phyloP scores from a whole-genome alignment of 805 yeast genomes.

The Wickerhamomyces queroliae region DNA sequence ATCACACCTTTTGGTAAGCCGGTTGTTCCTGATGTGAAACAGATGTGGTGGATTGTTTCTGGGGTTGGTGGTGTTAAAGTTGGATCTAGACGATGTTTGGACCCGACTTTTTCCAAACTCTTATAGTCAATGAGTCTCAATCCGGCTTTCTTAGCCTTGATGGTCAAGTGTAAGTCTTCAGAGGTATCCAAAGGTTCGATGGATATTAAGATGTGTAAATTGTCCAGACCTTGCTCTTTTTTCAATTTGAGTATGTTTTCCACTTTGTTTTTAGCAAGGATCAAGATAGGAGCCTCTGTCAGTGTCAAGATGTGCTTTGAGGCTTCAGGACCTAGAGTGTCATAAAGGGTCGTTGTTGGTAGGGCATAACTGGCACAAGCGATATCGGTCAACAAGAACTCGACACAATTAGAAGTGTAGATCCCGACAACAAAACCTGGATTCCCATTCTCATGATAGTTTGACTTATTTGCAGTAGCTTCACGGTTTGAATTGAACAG shows the following conservation, averaged over 20 bases:
- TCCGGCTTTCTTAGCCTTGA: constrained; percentile 1
- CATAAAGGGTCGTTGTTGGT: constrained; percentile 30
- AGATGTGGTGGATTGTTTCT: constrained; percentile 38
- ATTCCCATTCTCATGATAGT: constrained; percentile 11
- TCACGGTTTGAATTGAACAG: constrained; percentile 13
- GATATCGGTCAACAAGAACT: constrained; percentile 49
- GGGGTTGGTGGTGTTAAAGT: constrained; percentile 25
- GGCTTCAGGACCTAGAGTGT: constrained; percentile 38
- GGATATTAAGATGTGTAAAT: constrained; percentile 36
- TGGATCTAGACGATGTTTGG: constrained; percentile 27
- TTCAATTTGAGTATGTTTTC: constrained; percentile 32
- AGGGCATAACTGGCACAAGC: constrained; percentile 42
- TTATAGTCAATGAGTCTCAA: constrained; percentile 27
- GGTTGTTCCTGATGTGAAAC: constrained; percentile 60
- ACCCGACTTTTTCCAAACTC: constrained; percentile 23
- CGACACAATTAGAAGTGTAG: constrained; percentile 38
- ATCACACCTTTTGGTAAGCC: constrained; percentile 63
- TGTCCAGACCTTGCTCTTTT: constrained; percentile 15
- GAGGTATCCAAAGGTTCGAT: constrained; percentile 32
- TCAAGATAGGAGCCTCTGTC: constrained; percentile 43
- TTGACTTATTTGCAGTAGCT: constrained; percentile 9
- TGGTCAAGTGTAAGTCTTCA: constrained; percentile 4
- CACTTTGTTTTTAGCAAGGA: constrained; percentile 37
- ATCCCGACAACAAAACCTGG: constrained; percentile 33
- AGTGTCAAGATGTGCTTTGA: constrained; percentile 41